Evolutionary conservation across 108 stramenopile species (phyloP), one percentile per base, ranked within the genome.

Genomic region (Discostella stelligeroides): DNA sequence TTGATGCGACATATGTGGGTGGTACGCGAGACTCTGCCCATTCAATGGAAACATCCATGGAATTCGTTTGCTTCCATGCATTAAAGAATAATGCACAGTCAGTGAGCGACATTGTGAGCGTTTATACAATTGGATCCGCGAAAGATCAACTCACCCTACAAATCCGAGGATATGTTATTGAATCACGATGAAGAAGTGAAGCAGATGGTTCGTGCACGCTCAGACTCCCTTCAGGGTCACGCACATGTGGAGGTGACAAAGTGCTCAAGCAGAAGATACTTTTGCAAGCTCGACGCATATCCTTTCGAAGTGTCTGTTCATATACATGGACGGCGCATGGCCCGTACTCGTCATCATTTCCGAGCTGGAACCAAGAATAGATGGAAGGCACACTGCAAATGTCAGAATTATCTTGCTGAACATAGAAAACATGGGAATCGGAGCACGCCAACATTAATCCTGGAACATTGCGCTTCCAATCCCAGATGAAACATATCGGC

Each of bases 1-100:
- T 78, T n/a, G 54, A 46, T 27, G 68, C 29, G 51, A 69, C 21
- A 70, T 78, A 78, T 17, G 54, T 60, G 40, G 69, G 42, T 45
- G 76, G 76, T 10, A 78, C 70, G 13, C 39, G 41, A 28, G 63
- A 51, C 51, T 78, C 76, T 66, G 70, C 76, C 76, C 76, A 78
- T 54, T 55, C 47, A 29, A 78, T 45, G 9, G 45, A 38, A 14
- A 58, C 55, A n/a, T 78, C 64, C 1, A 11, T 21, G 3, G 76
- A 50, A 28, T 41, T 59, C 40, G 64, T 49, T 59, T 54, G 69
- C 69, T 75, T 34, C 28, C 24, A 47, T 14, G 34, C 28, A 45
- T 57, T 45, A 29, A 39, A 47, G 42, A 39, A 43, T 17, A 15
- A 48, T 46, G 47, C 8, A 25, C 13, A 38, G 40, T 40, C 14